Conservation (phyloP, 257 asterid genomes). For the Perilla frutescens region DNA sequence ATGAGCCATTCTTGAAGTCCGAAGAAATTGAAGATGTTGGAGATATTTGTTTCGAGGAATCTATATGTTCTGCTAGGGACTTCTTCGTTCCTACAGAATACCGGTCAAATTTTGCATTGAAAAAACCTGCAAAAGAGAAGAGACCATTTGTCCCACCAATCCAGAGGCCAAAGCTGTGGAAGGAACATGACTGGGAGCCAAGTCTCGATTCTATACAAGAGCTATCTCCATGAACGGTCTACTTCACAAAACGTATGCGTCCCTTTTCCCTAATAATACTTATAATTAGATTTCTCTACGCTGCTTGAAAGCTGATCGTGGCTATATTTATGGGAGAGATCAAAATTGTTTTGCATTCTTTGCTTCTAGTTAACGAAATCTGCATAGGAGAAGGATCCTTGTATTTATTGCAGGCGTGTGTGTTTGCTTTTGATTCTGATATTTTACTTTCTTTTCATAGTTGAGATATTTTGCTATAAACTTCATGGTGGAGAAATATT, state of each 20-base stretch:
- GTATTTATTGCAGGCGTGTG: constrained; percentile 21
- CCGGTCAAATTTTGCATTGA: constrained; percentile 37
- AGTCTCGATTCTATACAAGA: constrained; percentile 61
- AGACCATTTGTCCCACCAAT: constrained; percentile 66
- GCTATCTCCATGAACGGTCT: constrained; percentile 58
- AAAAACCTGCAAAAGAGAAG: constrained; percentile 44
- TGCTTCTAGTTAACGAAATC: background rate
- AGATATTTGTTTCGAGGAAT: constrained; percentile 45
- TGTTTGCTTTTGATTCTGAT: constrained; percentile 17
- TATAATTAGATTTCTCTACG: constrained; percentile 28
- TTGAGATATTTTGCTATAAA: background rate
- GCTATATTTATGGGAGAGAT: constrained; percentile 23
- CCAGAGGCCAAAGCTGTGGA: constrained; percentile 55
- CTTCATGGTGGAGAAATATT: background rate
- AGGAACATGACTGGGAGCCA: constrained; percentile 70
- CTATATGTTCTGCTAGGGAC: constrained; percentile 55
- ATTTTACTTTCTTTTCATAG: background rate
- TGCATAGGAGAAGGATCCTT: constrained; percentile 10
- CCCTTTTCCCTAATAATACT: constrained; percentile 3
- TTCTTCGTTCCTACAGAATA: constrained; percentile 48
- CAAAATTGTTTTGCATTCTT: constrained; percentile 14
- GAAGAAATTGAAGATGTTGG: constrained; percentile 46
- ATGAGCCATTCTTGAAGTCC: constrained; percentile 39
- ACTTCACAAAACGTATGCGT: background rate
- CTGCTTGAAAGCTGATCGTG: constrained; percentile 24